A percentile compares a stretch with the other conserved stretches of the same genome.
Conservation (phyloP, 2,329 filamentous ascomycete genomes). For the Beauveria scarabaeidicola region DNA sequence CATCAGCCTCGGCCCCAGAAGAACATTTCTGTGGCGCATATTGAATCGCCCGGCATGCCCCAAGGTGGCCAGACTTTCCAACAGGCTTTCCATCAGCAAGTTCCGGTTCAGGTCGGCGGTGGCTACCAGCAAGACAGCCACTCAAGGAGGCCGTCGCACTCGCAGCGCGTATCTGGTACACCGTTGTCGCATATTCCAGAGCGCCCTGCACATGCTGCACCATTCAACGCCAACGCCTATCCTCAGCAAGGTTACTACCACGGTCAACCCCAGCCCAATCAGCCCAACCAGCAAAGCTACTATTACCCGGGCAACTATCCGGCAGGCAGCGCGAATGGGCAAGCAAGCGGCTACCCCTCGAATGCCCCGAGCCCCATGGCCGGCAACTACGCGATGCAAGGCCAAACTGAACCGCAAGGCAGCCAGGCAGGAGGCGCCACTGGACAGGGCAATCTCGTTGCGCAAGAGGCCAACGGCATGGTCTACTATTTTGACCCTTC, state of each 20-base stretch:
- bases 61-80: constrained; percentile 67
- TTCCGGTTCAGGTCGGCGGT: constrained; percentile 64
- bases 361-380: constrained; percentile 39
- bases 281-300: constrained; percentile 48
- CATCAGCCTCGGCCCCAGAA: constrained; percentile 95
- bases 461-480: constrained; percentile 91
- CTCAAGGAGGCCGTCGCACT: constrained; percentile 59
- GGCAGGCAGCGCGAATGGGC: constrained; percentile 43
- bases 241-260: constrained; percentile 45
- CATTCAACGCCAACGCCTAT: constrained; percentile 73
- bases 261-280: constrained; percentile 37
- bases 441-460: constrained; percentile 40
- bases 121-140: constrained; percentile 52
- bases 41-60: constrained; percentile 66
- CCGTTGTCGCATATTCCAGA: constrained; percentile 89
- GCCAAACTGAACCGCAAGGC: constrained; percentile 29
- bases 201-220: constrained; percentile 79
- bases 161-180: constrained; percentile 64
- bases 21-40: constrained; percentile 83
- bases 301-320: constrained; percentile 56
- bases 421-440: constrained; percentile 27
- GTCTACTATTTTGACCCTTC: constrained; percentile 87
- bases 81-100: constrained; percentile 88
- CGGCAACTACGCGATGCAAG: constrained; percentile 33
- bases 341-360: constrained; percentile 49